Evolutionary conservation across 73 alveolate genomes (phyloP).

Genomic region (Stentor roeselii): DNA sequence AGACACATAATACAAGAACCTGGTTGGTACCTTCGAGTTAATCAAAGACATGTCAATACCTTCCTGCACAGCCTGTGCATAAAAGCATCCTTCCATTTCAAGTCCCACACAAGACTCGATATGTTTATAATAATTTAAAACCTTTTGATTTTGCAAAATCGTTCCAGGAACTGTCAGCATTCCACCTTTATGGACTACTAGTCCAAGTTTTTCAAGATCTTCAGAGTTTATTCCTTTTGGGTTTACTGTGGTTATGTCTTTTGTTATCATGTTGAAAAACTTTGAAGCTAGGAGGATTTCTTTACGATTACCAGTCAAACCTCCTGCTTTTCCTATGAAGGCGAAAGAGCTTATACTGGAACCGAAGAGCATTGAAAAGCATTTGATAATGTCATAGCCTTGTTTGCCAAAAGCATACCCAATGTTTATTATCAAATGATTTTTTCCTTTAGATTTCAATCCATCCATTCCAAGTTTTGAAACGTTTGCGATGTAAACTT

Average conservation of each 20-base stretch:
- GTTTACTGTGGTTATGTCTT: background rate
- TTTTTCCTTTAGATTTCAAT: background rate
- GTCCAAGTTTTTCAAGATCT: background rate
- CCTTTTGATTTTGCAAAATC: background rate
- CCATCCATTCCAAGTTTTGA: background rate
- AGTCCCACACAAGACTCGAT: background rate
- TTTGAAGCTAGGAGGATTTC: slow-evolving; percentile 1
- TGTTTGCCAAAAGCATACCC: slow-evolving; percentile 26
- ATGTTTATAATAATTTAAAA: background rate
- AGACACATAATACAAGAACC: slow-evolving; percentile 17
- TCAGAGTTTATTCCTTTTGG: background rate
- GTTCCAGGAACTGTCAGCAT: slow-evolving; percentile 22
- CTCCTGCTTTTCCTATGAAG: slow-evolving; percentile 19
- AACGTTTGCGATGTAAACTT: background rate
- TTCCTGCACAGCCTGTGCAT: background rate
- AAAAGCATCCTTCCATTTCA: slow-evolving; percentile 21
- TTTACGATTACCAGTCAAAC: background rate
- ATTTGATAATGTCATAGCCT: background rate
- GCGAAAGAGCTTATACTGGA: background rate
- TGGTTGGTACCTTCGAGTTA: background rate
- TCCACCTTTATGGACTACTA: background rate
- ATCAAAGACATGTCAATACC: background rate
- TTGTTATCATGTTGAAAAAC: background rate
- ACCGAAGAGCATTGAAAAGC: background rate
- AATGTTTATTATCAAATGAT: background rate